phyloP scores from a whole-genome alignment of 352 stramenopile genomes.

The Globisporangium carolinianum region DNA sequence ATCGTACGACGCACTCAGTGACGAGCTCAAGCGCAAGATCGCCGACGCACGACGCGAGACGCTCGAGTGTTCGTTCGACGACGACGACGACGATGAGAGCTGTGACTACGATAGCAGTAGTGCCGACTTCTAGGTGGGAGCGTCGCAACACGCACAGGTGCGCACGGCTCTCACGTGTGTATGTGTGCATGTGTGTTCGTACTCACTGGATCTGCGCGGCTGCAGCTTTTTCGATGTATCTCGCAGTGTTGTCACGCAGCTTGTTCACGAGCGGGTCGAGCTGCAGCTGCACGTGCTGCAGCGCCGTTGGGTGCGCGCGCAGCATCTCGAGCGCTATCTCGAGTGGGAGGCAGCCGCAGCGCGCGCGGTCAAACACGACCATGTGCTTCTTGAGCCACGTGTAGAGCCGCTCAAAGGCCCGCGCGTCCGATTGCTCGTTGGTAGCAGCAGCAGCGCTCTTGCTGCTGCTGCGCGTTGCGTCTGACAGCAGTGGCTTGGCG shows the following conservation, averaged over 20 bases:
- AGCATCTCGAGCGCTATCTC: constrained; percentile 38
- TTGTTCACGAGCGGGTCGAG: constrained; percentile 33
- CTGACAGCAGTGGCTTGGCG: not conserved
- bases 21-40: constrained; percentile 26
- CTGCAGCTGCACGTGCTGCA: constrained; percentile 41
- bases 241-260: constrained; percentile 36
- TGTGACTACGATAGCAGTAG: not conserved
- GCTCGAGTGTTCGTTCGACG: constrained; percentile 23
- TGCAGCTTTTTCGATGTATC: constrained; percentile 32
- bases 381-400: constrained; percentile 73
- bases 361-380: constrained; percentile 30
- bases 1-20: constrained; percentile 26
- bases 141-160: constrained; percentile 2
- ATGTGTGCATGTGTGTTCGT: no score
- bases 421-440: constrained; percentile 19
- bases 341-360: constrained; percentile 29
- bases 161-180: not conserved
- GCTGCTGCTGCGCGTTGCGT: constrained; percentile 1
- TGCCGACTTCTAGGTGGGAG: not conserved
- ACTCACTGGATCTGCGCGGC: constrained; percentile 14
- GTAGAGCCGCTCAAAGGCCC: constrained; percentile 58
- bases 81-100: constrained; percentile 3
- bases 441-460: not conserved
- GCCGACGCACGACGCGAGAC: constrained; percentile 22
- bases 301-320: constrained; percentile 26